Conservation (phyloP, 169 alveolate genomes). For the Cryptosporidium parvum region DNA sequence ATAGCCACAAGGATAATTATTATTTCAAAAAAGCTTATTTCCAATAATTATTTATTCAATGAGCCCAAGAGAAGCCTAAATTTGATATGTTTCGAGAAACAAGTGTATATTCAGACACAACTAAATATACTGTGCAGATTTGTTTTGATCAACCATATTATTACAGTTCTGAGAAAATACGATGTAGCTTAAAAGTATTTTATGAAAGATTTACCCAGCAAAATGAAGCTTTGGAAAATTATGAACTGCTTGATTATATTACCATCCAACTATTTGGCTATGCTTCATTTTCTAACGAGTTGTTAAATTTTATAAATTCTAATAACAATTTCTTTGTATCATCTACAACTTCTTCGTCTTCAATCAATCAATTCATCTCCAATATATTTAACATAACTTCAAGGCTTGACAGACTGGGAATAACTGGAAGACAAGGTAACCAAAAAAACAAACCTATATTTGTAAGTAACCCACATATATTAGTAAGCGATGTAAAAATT, state of each 20-base stretch:
- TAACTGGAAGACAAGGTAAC: neutral
- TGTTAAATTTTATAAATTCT: neutral
- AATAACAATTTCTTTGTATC: neutral
- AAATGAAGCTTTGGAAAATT: neutral
- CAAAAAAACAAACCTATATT: constrained; percentile 35
- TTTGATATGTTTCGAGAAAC: constrained; percentile 4
- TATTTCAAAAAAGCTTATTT: neutral
- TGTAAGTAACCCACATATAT: constrained; percentile 62
- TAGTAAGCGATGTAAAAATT: constrained; percentile 37
- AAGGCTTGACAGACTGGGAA: constrained; percentile 8
- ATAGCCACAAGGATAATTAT: neutral
- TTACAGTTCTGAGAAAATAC: constrained; percentile 61
- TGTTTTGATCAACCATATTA: constrained; percentile 66
- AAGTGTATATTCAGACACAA: neutral
- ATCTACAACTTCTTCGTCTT: neutral
- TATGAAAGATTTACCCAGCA: constrained; percentile 11
- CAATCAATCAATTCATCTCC: constrained; percentile 23
- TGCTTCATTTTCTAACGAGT: constrained; percentile 31
- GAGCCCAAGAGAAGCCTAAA: neutral
- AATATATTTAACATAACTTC: constrained; percentile 10
- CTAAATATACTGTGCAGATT: constrained; percentile 30
- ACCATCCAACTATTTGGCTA: constrained; percentile 58
- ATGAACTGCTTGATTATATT: constrained; percentile 32
- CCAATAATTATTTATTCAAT: neutral
- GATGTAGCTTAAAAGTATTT: constrained; percentile 26